Percentiles rank a stretch among this genome's conserved stretches.
Evolutionary conservation across 768 basidiomycete genomes (phyloP).

Genomic region (Mycena indigotica): DNA sequence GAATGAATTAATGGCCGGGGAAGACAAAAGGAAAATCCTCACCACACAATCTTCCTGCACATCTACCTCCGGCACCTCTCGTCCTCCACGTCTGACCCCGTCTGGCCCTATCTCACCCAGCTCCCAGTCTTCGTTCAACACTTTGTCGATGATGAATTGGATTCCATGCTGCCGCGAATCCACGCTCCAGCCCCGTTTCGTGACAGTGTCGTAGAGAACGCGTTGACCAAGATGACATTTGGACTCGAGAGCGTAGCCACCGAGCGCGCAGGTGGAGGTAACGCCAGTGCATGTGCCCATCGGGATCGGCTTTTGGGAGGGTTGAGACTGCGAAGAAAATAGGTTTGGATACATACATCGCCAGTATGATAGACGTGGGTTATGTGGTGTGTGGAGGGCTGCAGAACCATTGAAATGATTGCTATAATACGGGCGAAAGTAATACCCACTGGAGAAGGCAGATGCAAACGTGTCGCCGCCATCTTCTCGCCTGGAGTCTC

Average conservation of each 20-base stretch:
- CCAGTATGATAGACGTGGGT: constrained; percentile 92
- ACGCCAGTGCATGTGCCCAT: constrained; percentile 83
- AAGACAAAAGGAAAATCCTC: constrained; percentile 27
- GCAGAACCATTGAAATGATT: too few species aligned
- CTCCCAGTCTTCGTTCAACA: constrained; percentile 39
- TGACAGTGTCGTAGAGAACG: constrained; percentile 84
- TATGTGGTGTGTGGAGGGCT: constrained; percentile 75
- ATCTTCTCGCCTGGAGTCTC: constrained; percentile 78
- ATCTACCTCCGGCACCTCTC: constrained; percentile 49
- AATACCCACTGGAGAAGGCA: constrained; percentile 75
- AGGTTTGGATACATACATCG: constrained; percentile 48
- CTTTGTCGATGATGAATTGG: constrained; percentile 29
- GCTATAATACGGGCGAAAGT: too few species aligned
- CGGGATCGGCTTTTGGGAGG: constrained; percentile 69
- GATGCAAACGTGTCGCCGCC: constrained; percentile 78
- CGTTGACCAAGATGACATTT: constrained; percentile 89
- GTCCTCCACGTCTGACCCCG: constrained; percentile 23
- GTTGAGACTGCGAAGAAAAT: not conserved
- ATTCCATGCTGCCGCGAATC: constrained; percentile 56
- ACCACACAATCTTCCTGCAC: constrained; percentile 70
- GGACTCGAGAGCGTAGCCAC: constrained; percentile 84
- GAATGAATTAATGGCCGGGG: not conserved
- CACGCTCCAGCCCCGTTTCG: constrained; percentile 77
- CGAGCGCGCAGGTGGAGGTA: constrained; percentile 49
- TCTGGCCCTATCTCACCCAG: constrained; percentile 26